Percentiles rank a stretch among this genome's conserved stretches.
Conservation (phyloP, 768 basidiomycete species). For the Kwoniella botswanensis region DNA sequence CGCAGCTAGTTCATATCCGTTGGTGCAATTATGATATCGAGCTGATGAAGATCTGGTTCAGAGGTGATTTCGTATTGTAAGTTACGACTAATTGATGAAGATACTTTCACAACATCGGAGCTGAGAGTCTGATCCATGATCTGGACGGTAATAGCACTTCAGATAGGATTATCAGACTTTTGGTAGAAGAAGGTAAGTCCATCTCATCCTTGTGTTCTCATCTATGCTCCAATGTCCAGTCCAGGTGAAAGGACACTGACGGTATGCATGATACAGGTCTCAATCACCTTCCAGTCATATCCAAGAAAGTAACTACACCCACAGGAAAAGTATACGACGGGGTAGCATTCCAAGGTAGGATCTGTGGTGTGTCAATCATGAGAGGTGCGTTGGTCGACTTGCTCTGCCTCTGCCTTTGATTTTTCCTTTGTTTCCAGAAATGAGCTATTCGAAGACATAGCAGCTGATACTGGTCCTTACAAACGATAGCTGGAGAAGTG, state of each 20-base stretch:
- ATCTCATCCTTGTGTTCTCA: neutral
- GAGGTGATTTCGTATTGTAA: constrained; percentile 88
- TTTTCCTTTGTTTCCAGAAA: neutral
- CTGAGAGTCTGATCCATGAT: no score
- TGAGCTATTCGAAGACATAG: neutral
- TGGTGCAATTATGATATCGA: neutral
- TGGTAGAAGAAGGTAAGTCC: constrained; percentile 62
- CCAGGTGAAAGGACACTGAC: no score
- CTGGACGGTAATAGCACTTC: constrained; percentile 45
- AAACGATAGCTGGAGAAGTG: constrained; percentile 52
- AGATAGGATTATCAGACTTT: constrained; percentile 73
- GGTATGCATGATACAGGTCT: constrained; percentile 65
- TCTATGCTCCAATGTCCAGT: neutral
- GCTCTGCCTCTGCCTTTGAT: constrained; percentile 29
- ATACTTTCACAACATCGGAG: no score
- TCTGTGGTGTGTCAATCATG: constrained; percentile 93
- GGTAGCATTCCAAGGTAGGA: constrained; percentile 93
- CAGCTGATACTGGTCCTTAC: neutral
- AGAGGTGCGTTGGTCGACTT: constrained; percentile 73
- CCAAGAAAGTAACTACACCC: constrained; percentile 60
- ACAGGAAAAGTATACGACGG: constrained; percentile 84
- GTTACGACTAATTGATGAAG: constrained; percentile 1
- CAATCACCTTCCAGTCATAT: constrained; percentile 81
- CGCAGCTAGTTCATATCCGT: neutral
- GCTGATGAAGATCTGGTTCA: constrained; percentile 21